Evolutionary conservation across 441 rosid genomes (phyloP), one percentile per base, ranked within the genome.

Genomic region (Flueggea neowawraea): DNA sequence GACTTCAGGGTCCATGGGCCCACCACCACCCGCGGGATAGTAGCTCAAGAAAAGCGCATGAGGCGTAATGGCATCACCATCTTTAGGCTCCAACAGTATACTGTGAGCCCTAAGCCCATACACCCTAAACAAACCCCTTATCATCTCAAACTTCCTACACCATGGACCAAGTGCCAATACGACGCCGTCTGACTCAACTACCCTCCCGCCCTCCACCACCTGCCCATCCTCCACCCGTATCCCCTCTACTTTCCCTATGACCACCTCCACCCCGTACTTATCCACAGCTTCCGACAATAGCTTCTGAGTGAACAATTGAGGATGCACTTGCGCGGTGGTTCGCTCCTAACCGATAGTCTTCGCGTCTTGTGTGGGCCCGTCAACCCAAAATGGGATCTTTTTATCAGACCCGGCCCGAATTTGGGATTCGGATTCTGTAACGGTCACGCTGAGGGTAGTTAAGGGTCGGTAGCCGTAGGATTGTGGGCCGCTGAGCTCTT

Each of bases 271-370:
- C 1, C 90, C 86, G 14, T 74, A 80, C 6, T 68, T 75, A 66
- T 81, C 82, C 45, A 71, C 77, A 31, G 96, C 95, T 53, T 79
- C 72, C n/a, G 71, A 55, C 60, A 86, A 51, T 12, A 87, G 51
- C 9, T 86, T 75, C 57, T 68, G 60, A 1, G 98, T 84, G 41
- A 92, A 92, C 12, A 92, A 62, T 78, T 77, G 87, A 1, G 96
- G 95, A 64, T 92, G 96, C 6, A 89, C 85, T 65, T 89, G 93
- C 8, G 90, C 96, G 14, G 91, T 92, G 5, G 91, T 89, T 45
- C 72, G 74, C 31, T 82, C 69, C 52, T 93, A 71, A 64, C 96
- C 96, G 15, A 89, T 92, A 16, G 73, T 58, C 28, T 70, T 79
- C 15, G 76, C 74, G 47, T 66, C 66, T 47, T 66, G 65, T 7